Percentiles rank a stretch among this genome's conserved stretches.
Conservation (phyloP, 2,329 filamentous ascomycete genomes). For the Biscogniauxia sp. region DNA sequence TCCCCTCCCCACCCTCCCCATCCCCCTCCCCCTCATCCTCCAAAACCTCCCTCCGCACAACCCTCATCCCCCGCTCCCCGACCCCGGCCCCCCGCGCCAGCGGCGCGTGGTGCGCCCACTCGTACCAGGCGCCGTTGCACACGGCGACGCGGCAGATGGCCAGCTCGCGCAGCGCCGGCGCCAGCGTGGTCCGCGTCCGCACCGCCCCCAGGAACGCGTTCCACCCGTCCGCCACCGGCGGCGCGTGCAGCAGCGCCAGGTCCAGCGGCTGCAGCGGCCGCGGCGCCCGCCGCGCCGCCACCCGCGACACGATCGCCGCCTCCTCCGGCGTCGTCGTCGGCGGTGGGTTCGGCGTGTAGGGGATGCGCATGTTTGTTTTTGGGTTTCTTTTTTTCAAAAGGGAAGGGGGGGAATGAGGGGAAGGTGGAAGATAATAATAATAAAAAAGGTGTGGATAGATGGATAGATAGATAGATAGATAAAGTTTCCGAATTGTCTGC, state of each 20-base stretch:
- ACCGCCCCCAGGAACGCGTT: conserved; percentile 66
- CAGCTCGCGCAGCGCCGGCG: conserved; percentile 65
- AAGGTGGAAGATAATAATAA: background rate
- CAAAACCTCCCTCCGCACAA: conserved; percentile 21
- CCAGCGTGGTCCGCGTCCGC: conserved; percentile 51
- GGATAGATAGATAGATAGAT: too few relatives aligned
- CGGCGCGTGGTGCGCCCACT: conserved; percentile 78
- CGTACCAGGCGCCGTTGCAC: conserved; percentile 79
- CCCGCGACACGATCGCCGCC: conserved; percentile 59
- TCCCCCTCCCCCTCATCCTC: conserved; percentile 21
- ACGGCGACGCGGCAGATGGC: conserved; percentile 79
- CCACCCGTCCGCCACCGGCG: conserved; percentile 73
- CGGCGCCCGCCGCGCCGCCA: conserved; percentile 63
- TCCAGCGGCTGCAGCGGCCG: conserved; percentile 74
- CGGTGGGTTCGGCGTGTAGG: conserved; percentile 58
- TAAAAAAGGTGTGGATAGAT: background rate
- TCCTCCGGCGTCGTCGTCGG: conserved; percentile 44
- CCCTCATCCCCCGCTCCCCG: conserved; percentile 39
- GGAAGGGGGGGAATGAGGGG: too few relatives aligned
- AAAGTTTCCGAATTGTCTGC: too few relatives aligned
- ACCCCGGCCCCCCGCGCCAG: conserved; percentile 60
- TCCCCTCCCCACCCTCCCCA: conserved; percentile 22
- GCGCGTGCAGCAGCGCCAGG: conserved; percentile 71
- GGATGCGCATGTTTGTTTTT: conserved; percentile 58
- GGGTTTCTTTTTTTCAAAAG: too few relatives aligned